phyloP scores from a whole-genome alignment of 129 eudicot genomes.

The Solidago caesia region DNA sequence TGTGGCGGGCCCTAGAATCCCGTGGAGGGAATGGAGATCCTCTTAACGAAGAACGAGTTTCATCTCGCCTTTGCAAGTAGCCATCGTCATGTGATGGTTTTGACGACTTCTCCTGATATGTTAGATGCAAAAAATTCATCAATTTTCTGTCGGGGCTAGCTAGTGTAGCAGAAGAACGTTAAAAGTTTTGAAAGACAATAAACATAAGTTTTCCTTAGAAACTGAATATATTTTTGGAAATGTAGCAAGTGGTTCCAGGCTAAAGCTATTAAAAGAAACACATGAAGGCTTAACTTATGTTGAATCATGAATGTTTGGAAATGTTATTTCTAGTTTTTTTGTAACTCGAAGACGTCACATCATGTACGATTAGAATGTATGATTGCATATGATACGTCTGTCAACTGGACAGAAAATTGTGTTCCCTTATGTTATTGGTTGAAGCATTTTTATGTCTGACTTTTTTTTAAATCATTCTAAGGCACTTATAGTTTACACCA shows the following conservation, averaged over 20 bases:
- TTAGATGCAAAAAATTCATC: constrained; percentile 27
- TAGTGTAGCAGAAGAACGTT: constrained; percentile 10
- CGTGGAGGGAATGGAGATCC: constrained; percentile 48
- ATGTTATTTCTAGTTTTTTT: too few relatives aligned
- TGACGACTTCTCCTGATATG: constrained; percentile 68
- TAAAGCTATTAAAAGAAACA: too few relatives aligned
- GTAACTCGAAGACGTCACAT: too few relatives aligned
- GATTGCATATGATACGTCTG: too few relatives aligned
- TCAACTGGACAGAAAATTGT: too few relatives aligned
- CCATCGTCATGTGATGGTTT: constrained; percentile 45
- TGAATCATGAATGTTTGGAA: too few relatives aligned
- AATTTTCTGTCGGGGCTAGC: constrained; percentile 14
- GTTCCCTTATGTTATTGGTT: neutral
- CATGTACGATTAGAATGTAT: too few relatives aligned
- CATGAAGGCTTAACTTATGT: too few relatives aligned
- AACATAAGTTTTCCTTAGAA: neutral
- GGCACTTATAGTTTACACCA: neutral
- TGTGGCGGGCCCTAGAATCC: constrained; percentile 56
- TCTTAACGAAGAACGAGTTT: constrained; percentile 46
- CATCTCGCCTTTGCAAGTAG: constrained; percentile 56
- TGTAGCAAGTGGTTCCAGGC: too few relatives aligned
- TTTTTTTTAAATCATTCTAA: too few relatives aligned
- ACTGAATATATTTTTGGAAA: too few relatives aligned
- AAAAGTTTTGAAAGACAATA: neutral
- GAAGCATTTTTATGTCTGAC: neutral